A percentile compares a stretch with the other conserved stretches of the same genome.
Evolutionary conservation across 768 basidiomycete genomes (phyloP).

Genomic region (Leucocoprinus sp.): DNA sequence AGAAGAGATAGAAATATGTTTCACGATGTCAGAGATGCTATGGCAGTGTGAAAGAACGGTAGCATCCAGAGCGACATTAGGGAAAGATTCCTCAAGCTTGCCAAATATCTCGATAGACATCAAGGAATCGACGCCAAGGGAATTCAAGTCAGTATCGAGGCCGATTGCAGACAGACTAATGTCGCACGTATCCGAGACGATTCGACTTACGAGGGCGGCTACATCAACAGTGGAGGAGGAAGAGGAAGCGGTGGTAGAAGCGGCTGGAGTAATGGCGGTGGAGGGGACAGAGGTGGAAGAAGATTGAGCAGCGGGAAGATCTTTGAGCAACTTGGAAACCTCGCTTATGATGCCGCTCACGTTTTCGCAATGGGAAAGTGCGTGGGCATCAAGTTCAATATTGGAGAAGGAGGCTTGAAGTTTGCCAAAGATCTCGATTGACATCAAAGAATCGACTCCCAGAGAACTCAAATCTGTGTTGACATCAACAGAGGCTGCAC

Average conservation of each 20-base stretch:
- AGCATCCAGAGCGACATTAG: constrained; percentile 1
- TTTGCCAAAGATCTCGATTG: constrained; percentile 43
- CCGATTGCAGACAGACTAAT: constrained; percentile 1
- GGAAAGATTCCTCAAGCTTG: constrained; percentile 11
- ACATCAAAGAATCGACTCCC: constrained; percentile 58
- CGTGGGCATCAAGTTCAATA: constrained; percentile 20
- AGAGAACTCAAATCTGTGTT: constrained; percentile 40
- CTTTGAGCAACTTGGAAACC: constrained; percentile 17
- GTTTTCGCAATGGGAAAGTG: constrained; percentile 27
- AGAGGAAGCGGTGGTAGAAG: background rate
- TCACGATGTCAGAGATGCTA: constrained; percentile 9
- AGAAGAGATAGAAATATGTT: background rate
- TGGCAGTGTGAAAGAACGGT: constrained; percentile 4
- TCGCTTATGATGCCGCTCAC: constrained; percentile 28
- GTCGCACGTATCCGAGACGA: constrained; percentile 4
- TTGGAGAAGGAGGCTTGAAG: constrained; percentile 29
- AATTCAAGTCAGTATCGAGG: constrained; percentile 3
- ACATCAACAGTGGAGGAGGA: background rate
- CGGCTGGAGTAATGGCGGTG: background rate
- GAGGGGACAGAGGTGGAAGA: background rate
- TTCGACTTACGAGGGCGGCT: constrained; percentile 1
- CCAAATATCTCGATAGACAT: constrained; percentile 12
- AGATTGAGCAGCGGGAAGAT: constrained; percentile 2
- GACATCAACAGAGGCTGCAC: constrained; percentile 24
- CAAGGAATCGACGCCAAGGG: constrained; percentile 12